These are phyloP conservation scores for Toxoplasma gondii DNA, from an alignment of 169 alveolate genomes.

Conservation along the genomic window DNA sequence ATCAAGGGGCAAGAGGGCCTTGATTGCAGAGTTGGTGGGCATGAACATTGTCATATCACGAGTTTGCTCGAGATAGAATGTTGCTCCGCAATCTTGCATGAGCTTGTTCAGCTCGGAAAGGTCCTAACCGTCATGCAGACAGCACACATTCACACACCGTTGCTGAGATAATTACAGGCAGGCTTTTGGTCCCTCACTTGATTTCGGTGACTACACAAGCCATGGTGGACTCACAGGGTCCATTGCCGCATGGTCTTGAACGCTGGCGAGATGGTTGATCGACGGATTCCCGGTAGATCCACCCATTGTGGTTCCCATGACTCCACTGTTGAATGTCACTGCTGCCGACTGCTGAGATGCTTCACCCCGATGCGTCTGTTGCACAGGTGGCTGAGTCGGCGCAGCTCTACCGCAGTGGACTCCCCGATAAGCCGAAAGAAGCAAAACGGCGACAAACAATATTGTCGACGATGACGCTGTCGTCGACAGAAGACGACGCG, in stretches of 20 bases:
- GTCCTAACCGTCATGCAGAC: background rate
- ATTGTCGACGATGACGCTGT: no score
- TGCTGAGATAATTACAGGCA: background rate
- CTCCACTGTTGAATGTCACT: background rate
- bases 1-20: constrained; percentile 28
- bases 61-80: constrained; percentile 42
- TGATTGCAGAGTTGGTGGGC: constrained; percentile 23
- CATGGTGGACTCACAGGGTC: constrained; percentile 14
- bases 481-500: no score
- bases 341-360: constrained; percentile 17
- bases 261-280: constrained; percentile 23
- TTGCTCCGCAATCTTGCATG: constrained; percentile 40
- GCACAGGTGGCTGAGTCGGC: background rate
- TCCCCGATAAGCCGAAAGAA: background rate
- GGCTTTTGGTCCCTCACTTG: no score
- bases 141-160: background rate
- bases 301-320: constrained; percentile 24
- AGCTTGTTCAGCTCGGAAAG: constrained; percentile 27
- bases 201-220: no score
- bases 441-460: background rate
- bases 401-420: background rate
- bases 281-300: background rate
- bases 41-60: constrained; percentile 44
- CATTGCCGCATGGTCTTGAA: constrained; percentile 35
- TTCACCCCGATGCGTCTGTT: background rate